Evolutionary conservation across 345 rosid genomes (phyloP), one percentile per base, ranked within the genome.

Genomic region (Linum lewisii): DNA sequence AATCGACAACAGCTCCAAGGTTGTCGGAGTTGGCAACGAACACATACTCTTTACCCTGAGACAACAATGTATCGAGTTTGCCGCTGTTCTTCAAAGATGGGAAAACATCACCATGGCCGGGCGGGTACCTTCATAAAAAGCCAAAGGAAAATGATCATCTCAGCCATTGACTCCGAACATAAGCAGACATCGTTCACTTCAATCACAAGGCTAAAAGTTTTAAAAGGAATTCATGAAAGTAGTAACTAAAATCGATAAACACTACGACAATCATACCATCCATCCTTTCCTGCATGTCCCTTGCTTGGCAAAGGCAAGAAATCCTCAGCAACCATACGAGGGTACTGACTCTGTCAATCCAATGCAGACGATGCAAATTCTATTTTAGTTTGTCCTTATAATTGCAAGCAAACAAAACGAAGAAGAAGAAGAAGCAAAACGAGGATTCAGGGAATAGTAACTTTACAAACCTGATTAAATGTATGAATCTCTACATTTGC

Each of bases 41-140:
- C 51, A 93, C 97, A 61, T 93, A 93, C 68, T 93, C 99, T 75
- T 89, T 93, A 24, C 97, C 99, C 97, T 86, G 73, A 25, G 91
- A 78, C 24, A 93, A 64, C 69, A 93, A 79, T 49, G 83, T 68
- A 72, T 89, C 95, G 63, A 93, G 99, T 65, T 85, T 84, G 63
- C 95, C 99, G 63, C 99, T 93, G 79, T 88, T 93, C 85, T 60
- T 72, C 59, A 93, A 72, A 70, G 97, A 75, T 69, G 87, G 82
- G 73, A 89, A 93, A 18, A 93, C 94, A 64, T 93, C 99, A 67
- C 97, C 99, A 62, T 93, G 99, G 65, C 97, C 99, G 20, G 97
- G 99, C 68, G 99, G 99, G 76, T 86, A 89, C 97, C 99, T 92
- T 71, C 75, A n/a, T n/a, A n/a, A 79, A 16, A 42, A 44, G 54